Conservation (phyloP, 2,329 filamentous ascomycete genomes). For the Phialophora expanda region DNA sequence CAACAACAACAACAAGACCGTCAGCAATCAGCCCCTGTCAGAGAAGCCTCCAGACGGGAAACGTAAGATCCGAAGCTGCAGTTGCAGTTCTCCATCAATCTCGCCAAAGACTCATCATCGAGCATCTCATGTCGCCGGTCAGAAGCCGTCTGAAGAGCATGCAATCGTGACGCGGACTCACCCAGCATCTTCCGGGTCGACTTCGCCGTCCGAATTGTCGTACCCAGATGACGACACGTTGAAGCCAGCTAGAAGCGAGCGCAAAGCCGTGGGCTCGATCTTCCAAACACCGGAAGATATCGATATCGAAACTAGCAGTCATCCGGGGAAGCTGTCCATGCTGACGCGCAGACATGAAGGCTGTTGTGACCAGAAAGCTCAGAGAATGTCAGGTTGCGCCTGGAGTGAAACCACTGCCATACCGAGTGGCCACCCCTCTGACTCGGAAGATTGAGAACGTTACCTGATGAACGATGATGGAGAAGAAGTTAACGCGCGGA, state of each 20-base stretch:
- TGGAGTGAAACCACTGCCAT: neutral
- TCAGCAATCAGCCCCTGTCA: neutral
- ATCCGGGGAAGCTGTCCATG: neutral
- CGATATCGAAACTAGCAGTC: neutral
- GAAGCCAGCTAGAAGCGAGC: constrained; percentile 26
- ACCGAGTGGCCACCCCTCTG: neutral
- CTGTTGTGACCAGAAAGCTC: neutral
- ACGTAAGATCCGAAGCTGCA: constrained; percentile 31
- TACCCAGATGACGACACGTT: constrained; percentile 23
- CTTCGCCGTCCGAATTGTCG: neutral
- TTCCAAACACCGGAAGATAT: constrained; percentile 10
- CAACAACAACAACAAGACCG: neutral
- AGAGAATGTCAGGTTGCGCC: neutral
- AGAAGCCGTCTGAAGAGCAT: neutral
- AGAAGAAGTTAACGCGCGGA: neutral
- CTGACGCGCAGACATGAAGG: neutral
- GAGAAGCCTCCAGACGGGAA: constrained; percentile 4
- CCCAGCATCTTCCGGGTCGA: neutral
- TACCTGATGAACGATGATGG: neutral
- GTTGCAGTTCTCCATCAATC: constrained; percentile 31
- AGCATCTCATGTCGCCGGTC: neutral
- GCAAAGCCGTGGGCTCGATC: constrained; percentile 22
- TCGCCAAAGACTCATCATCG: neutral
- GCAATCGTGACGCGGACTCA: neutral
- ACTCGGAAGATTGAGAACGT: neutral